Base-by-base conservation (phyloP, 805 yeast species). In the Teunomyces stri region DNA sequence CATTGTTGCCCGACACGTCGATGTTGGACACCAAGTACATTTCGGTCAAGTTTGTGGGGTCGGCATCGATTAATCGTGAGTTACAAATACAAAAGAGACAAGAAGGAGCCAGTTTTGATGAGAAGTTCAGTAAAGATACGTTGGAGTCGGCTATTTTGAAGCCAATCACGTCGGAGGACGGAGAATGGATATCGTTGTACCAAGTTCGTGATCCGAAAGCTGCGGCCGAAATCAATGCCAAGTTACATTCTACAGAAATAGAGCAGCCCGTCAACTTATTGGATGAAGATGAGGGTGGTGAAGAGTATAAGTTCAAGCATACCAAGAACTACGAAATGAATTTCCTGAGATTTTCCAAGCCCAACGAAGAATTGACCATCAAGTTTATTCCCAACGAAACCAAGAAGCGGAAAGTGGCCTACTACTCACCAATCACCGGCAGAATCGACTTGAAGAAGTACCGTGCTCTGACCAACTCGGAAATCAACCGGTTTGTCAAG, bases 1-100 rank as follows among this genome's bases (percentile, higher is more conserved):
- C 85, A 21, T 70, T 94, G 22, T 70, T 91, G 51, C 99, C 99
- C 6, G 97, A 94, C 65, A 82, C 94, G 7, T 83, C 92, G n/a
- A 80, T 87, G 76, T 75, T 89, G 78, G 99, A 94, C 66, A 84
- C 88, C 55, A 80, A 76, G 44, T 89, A 78, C 58, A 70, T 81
- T 57, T 74, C 82, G 28, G 69, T 89, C 37, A 87, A 84, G 62
- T 80, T 88, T 55, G 60, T 74, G 4, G 83, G 84, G 4, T 73
- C 81, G 9, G 84, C 85, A 2, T 76, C 82, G 2, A 57, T 77
- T 21, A 54, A 64, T 16, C 60, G 77, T 50, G 77, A 72, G 43
- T 51, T 68, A 29, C 60, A 61, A 25, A 54, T 59, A 15, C 49
- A 64, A 40, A 63, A 66, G 47, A 54, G 59, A 43, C 65, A 61